Base-by-base conservation (phyloP, 768 basidiomycete species). In the Pisolithus orientalis region DNA sequence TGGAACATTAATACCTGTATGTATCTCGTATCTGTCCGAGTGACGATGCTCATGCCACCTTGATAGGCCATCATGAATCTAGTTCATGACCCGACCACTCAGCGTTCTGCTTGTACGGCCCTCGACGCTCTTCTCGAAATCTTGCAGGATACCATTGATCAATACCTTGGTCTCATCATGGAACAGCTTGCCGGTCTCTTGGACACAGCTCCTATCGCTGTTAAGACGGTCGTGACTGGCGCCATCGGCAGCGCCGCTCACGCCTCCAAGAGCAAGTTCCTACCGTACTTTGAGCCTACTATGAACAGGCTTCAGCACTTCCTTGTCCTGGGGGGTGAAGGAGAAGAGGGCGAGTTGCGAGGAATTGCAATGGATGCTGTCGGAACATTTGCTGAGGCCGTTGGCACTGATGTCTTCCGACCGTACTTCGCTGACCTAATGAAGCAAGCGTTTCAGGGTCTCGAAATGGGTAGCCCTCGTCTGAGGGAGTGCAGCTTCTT, bases 291-390 rank as follows among this genome's bases (percentile, higher is more conserved):
- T 77, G 80, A 87, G 64, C 84, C 87, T 14, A 93, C 90, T 47
- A 94, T 98, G 84, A 75, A 79, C 58, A 85, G 84, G 53, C 81
- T 99, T 59, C 82, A 90, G 56, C 87, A 88, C 63, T 96, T 95
- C 83, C 80, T 98, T 47, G 72, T 81, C 32, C 82, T 98, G 28
- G 82, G 79, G 21, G 86, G 81, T 28, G 90, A 94, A 59, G 94
- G 91, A 44, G 95, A 96, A 66, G 92, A 96, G 71, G 83, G 79
- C 42, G 94, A 97, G 61, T 81, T 99, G 38, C 90, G 95, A 52
- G 95, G 96, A 37, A 94, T 97, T 64, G 87, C 95, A 10, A 96
- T 96, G 84, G 96, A 98, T 70, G 92, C 96, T n/a, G 85, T 97
- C 54, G 96, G 96, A 49, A 97, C 96, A 0, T 92, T 99, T 60